Evolutionary conservation across 805 yeast genomes (phyloP), one percentile per base, ranked within the genome.

Genomic region (Pichia membranifaciens): DNA sequence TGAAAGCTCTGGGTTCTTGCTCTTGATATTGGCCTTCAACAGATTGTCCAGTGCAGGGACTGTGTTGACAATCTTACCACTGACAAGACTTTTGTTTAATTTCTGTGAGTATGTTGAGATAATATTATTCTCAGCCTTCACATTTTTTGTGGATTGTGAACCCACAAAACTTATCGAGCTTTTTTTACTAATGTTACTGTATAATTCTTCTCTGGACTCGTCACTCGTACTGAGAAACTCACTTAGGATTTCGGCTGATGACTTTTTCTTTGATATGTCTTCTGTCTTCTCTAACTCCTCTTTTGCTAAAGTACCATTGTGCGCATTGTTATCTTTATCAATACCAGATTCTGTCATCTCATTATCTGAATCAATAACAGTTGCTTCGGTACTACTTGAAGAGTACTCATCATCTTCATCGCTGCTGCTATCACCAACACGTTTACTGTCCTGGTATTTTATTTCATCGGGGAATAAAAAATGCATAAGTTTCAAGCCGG

Each of bases 401-500:
- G 18, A 28, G 22, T 25, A 7, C 22, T 37, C 23, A 13, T 35
- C 36, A n/a, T n/a, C 16, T 23, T 28, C 25, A 8, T 38, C 16
- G 5, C 16, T 34, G 22, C 39, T 10, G 36, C 23, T 31, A 38
- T 21, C 35, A 12, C 41, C 45, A 23, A 40, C 40, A 5, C 28
- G 31, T 15, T 25, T 9, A 45, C 48, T 23, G 21, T 39, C 32
- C 22, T 34, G 35, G 10, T 32, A 42, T 32, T 22, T 21, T 16
- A 39, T 25, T 9, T 48, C 51, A 1, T 52, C 51, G 0, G 95
- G 95, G 66, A 87, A 84, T n/a, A 84, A 66, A 67, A 87, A 90
- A 16, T 72, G 68, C 58, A 84, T 69, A 22, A 90, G 60, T 54
- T 74, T 76, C 35, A 74, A 75, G 1, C 89, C 83, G 0, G 90